phyloP scores from a whole-genome alignment of 257 asterid genomes.

The Ajuga chamaepitys region DNA sequence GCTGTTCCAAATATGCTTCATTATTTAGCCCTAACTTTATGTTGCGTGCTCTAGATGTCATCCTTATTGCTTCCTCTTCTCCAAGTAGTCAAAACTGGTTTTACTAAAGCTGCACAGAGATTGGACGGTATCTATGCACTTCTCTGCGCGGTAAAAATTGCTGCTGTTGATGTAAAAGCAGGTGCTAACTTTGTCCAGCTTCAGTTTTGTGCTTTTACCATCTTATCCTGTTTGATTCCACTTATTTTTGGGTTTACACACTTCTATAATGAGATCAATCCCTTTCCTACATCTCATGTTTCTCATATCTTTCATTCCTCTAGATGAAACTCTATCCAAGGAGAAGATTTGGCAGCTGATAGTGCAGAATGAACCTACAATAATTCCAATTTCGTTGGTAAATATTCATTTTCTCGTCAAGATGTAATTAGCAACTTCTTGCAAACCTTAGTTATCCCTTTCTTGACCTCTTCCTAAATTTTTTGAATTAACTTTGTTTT shows the following conservation, averaged over 20 bases:
- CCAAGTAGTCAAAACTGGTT: slow-evolving; percentile 93
- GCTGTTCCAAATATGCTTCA: slow-evolving; percentile 3
- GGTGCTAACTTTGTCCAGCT: slow-evolving; percentile 35
- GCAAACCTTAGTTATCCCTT: not conserved
- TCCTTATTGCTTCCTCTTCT: slow-evolving; percentile 73
- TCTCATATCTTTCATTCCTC: slow-evolving; percentile 29
- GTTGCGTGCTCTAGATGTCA: slow-evolving; percentile 47
- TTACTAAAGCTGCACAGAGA: slow-evolving; percentile 84
- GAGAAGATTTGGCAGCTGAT: slow-evolving; percentile 94
- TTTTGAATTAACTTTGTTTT: slow-evolving; percentile 11
- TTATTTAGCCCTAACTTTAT: slow-evolving; percentile 10
- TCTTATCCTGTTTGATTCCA: not conserved
- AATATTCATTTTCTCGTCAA: slow-evolving; percentile 21
- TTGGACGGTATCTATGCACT: slow-evolving; percentile 93
- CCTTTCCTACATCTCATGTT: slow-evolving; percentile 10
- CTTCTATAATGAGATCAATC: not conserved
- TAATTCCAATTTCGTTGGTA: slow-evolving; percentile 80
- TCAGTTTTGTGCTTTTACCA: slow-evolving; percentile 9
- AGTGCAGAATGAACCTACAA: slow-evolving; percentile 84
- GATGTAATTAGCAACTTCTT: slow-evolving; percentile 6
- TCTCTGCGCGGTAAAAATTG: slow-evolving; percentile 64
- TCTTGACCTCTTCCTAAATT: not conserved
- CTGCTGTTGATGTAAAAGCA: slow-evolving; percentile 87
- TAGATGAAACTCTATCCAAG: slow-evolving; percentile 74
- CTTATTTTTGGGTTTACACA: slow-evolving; percentile 1